phyloP scores from a whole-genome alignment of 768 basidiomycete species.

The Crassisporium funariophilum region DNA sequence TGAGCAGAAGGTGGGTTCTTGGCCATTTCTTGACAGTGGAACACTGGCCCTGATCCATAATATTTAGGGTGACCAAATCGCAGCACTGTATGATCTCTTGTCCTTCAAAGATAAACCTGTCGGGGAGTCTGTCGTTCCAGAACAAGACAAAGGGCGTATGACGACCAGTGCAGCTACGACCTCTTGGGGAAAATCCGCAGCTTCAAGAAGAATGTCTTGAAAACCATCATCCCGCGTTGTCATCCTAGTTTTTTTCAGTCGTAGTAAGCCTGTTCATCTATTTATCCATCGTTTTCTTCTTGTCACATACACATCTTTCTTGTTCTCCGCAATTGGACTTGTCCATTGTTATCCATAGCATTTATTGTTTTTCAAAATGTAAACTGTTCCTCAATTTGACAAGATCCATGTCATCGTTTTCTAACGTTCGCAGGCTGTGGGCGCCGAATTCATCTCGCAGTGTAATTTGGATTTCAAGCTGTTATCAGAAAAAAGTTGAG shows the following conservation, averaged over 20 bases:
- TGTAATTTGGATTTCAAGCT: too few species aligned
- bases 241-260: not conserved
- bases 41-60: constrained; percentile 4
- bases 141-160: constrained; percentile 2
- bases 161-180: not conserved
- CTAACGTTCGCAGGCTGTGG: too few species aligned
- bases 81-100: constrained; percentile 84
- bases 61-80: constrained; percentile 87
- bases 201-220: constrained; percentile 8
- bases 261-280: too few species aligned
- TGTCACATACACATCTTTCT: constrained; percentile 7
- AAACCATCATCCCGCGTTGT: too few species aligned
- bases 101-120: constrained; percentile 69
- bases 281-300: too few species aligned
- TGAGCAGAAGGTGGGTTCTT: constrained; percentile 76
- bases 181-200: constrained; percentile 1
- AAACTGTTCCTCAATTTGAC: too few species aligned
- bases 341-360: too few species aligned
- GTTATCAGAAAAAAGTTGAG: too few species aligned
- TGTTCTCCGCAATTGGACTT: not conserved
- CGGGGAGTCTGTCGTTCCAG: constrained; percentile 26
- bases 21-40: not conserved
- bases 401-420: too few species aligned
- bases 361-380: too few species aligned
- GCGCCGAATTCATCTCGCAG: too few species aligned